Evolutionary conservation across 2,329 filamentous ascomycete species (phyloP), one percentile per base, ranked within the genome.

Genomic region (Cladosporium phlei): DNA sequence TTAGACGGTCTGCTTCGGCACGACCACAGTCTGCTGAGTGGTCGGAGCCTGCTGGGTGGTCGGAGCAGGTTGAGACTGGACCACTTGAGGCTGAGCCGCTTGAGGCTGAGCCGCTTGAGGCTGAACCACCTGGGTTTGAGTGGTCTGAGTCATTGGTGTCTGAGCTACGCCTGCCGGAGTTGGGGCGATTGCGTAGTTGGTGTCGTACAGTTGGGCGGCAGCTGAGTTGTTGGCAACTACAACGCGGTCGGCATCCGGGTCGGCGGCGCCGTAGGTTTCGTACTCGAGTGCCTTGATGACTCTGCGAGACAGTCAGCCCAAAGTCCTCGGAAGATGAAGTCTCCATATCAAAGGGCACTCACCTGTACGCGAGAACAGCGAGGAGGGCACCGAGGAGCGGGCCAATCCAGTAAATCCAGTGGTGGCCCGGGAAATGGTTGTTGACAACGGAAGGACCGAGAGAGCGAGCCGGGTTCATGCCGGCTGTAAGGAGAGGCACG

Each of bases 371-470:
- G n/a, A 62, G 43, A 4, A 69, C 68, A 7, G 69, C 67, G 1
- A 71, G 44, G 6, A 69, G 45, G 3, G 69, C 60, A 12, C 69
- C 69, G 7, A 72, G 58, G 3, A 65, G 49, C 10, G 69, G 69
- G 1, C 69, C 69, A 38, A 70, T 40, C 69, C 69, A 72, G 56
- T 72, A 72, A 37, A 72, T 69, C 68, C 69, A 72, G 50, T 72
- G 69, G 45, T 69, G 64, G 21, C 57, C 52, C 20, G 64, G 56
- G 51, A 70, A 71, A 1, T 47, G 59, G 20, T 55, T 52, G 1
- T 66, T 59, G 20, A 68, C 56, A 7, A 71, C 66, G 32, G 64
- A 61, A 16, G 69, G 69, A 21, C 67, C 69, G 45, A 72, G 68
- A 0, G 67, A 69, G 19, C 69, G 66, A 28, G 69, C 69, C 33